A percentile compares a stretch with the other conserved stretches of the same genome.
phyloP scores from a whole-genome alignment of 768 basidiomycete species.

The Lactarius hatsudake region DNA sequence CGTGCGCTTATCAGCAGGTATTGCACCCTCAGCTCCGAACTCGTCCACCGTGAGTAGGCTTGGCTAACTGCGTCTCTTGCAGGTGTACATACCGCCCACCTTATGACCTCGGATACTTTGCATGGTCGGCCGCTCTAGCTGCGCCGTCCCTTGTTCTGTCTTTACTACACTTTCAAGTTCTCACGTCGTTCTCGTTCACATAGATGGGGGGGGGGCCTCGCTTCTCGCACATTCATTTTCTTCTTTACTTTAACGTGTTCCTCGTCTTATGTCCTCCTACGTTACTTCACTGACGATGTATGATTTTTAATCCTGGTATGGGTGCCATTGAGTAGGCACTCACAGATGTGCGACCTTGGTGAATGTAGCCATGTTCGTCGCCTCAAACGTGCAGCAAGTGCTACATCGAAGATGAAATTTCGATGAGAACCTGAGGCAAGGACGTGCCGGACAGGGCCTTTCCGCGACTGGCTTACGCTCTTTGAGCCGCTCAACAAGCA shows the following conservation, averaged over 20 bases:
- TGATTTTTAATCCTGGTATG: not conserved
- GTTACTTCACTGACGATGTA: conserved; percentile 11
- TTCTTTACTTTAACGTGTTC: conserved; percentile 3
- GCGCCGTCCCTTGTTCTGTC: not conserved
- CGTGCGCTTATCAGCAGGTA: not conserved
- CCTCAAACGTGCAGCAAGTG: not conserved
- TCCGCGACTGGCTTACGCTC: no score
- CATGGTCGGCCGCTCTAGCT: not conserved
- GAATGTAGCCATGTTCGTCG: not conserved
- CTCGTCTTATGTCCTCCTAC: conserved; percentile 4
- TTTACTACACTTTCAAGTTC: not conserved
- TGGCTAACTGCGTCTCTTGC: not conserved
- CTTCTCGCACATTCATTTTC: not conserved
- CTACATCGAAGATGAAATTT: not conserved
- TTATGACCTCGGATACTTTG: not conserved
- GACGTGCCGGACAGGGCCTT: no score
- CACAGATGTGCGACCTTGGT: not conserved
- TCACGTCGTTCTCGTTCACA: not conserved
- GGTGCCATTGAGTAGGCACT: not conserved
- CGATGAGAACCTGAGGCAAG: no score
- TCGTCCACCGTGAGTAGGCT: not conserved
- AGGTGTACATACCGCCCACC: not conserved
- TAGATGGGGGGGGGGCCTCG: conserved; percentile 8
- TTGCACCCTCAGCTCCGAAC: not conserved
- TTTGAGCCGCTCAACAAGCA: no score